Percentiles rank a stretch among this genome's conserved stretches.
These are phyloP conservation scores for Saccharomyces hybrid DNA, from an alignment of 1,139 yeast genomes.

Conservation along the genomic window DNA sequence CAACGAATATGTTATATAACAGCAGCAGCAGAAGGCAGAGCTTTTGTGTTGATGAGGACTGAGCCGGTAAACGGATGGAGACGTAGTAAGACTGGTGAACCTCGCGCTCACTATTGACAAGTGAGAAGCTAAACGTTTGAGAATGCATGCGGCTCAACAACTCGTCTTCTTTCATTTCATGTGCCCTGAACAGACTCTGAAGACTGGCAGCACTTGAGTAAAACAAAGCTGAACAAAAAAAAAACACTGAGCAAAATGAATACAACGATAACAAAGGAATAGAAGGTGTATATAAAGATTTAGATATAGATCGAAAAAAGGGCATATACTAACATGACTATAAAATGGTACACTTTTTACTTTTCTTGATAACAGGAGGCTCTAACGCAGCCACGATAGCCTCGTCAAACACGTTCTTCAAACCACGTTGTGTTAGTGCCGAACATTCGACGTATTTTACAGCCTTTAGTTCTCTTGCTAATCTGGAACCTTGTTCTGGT, in stretches of 20 bases:
- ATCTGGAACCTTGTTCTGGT: constrained; percentile 77
- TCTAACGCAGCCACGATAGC: constrained; percentile 92
- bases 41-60: neutral
- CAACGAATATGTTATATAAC: neutral
- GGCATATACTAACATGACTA: constrained; percentile 27
- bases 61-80: neutral
- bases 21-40: neutral
- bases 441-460: constrained; percentile 95
- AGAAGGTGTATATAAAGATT: neutral
- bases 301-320: neutral
- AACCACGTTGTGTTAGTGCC: constrained; percentile 91
- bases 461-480: constrained; percentile 90
- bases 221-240: neutral
- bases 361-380: constrained; percentile 69
- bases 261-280: neutral
- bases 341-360: constrained; percentile 72
- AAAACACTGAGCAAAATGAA: neutral
- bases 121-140: neutral
- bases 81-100: neutral
- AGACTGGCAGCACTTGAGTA: neutral
- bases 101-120: neutral
- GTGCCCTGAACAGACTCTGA: neutral
- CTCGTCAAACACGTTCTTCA: constrained; percentile 90
- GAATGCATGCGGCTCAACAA: neutral
- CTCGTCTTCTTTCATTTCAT: neutral